A percentile compares a stretch with the other conserved stretches of the same genome.
These are phyloP conservation scores for Phytopythium cucurbitacearum DNA, from an alignment of 352 stramenopile species.

Conservation along the genomic window DNA sequence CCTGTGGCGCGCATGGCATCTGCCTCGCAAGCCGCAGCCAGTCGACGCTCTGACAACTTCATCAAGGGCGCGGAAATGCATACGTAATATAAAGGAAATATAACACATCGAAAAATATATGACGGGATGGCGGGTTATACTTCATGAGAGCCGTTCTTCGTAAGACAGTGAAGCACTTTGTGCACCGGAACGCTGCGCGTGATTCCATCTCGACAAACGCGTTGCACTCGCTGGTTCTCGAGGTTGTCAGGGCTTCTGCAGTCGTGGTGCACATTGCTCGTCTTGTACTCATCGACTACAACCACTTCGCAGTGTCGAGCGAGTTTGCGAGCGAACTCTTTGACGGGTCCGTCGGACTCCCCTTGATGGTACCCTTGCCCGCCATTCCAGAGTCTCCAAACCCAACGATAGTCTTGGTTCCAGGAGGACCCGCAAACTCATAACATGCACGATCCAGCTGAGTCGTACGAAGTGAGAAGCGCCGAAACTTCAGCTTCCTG, in stretches of 20 bases:
- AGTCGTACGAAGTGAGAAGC: too few relatives aligned
- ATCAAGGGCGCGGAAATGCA: conserved; percentile 6
- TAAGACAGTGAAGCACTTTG: conserved; percentile 10
- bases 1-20: conserved; percentile 12
- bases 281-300: conserved; percentile 5
- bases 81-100: background rate
- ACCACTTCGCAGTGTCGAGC: conserved; percentile 7
- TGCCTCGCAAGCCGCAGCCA: background rate
- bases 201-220: background rate
- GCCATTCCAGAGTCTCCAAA: background rate
- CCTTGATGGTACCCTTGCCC: background rate
- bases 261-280: conserved; percentile 7
- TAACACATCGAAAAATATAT: conserved; percentile 1
- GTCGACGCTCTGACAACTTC: conserved; percentile 8
- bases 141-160: conserved; percentile 3
- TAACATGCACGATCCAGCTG: too few relatives aligned
- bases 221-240: conserved; percentile 3
- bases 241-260: background rate
- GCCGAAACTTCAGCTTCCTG: too few relatives aligned
- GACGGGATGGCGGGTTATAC: background rate
- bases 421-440: too few relatives aligned
- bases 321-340: background rate
- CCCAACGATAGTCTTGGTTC: background rate
- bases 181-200: conserved; percentile 5
- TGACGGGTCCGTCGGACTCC: background rate